Evolutionary conservation across 345 rosid species (phyloP).

Genomic region (Populus alba): DNA sequence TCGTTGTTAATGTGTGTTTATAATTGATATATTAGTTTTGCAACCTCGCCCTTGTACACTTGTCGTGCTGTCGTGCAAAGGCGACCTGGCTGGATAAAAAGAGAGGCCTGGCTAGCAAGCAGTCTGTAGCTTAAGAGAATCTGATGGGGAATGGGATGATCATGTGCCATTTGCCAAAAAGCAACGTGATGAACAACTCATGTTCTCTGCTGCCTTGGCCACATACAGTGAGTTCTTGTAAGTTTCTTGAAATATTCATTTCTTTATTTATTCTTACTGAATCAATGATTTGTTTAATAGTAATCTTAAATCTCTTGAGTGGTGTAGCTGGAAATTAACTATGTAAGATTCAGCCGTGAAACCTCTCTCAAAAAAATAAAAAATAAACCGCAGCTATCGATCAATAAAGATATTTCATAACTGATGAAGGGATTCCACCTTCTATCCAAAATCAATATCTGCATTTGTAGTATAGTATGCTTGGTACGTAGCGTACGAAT

Average conservation of each 20-base stretch:
- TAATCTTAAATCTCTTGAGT: not conserved
- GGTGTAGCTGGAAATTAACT: not conserved
- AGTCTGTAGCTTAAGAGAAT: not conserved
- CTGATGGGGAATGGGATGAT: not conserved
- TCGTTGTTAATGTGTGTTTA: no score
- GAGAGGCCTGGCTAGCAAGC: not conserved
- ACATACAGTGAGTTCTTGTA: not conserved
- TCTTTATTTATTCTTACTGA: not conserved
- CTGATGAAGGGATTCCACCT: no score
- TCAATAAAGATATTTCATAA: no score
- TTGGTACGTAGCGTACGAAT: no score
- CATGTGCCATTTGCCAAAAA: not conserved
- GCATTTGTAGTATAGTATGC: no score
- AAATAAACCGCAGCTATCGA: no score
- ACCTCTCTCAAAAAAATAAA: not conserved
- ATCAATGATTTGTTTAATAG: not conserved
- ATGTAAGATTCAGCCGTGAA: not conserved
- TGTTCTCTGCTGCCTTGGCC: not conserved
- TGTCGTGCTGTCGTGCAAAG: not conserved
- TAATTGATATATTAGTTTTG: no score
- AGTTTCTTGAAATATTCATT: not conserved
- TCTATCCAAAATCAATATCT: no score
- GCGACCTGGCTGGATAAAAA: not conserved
- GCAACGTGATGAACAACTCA: conserved; percentile 12
- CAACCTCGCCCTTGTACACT: no score